phyloP scores from a whole-genome alignment of 2,329 filamentous ascomycete species.

The Chaetomium sp. region DNA sequence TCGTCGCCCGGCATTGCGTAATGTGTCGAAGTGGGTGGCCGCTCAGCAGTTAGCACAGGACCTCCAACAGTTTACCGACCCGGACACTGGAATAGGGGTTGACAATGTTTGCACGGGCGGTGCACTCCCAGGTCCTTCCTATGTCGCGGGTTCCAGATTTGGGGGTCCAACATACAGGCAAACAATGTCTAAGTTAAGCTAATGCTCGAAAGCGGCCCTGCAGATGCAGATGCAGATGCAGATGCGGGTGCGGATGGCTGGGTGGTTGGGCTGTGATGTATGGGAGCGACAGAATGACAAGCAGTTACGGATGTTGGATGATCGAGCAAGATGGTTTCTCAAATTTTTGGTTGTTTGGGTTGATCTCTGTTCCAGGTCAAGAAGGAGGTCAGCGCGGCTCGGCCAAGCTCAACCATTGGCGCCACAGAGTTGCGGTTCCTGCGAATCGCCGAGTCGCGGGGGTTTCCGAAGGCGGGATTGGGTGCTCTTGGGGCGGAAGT shows the following conservation, averaged over 20 bases:
- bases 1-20: slow-evolving; percentile 40
- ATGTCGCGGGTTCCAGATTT: slow-evolving; percentile 10
- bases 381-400: slow-evolving; percentile 19
- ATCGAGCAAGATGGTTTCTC: neutral
- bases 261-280: neutral
- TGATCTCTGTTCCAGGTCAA: slow-evolving; percentile 4
- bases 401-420: slow-evolving; percentile 22
- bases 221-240: slow-evolving; percentile 16
- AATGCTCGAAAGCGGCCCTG: slow-evolving; percentile 10
- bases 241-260: slow-evolving; percentile 12
- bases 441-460: slow-evolving; percentile 10
- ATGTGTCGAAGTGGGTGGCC: slow-evolving; percentile 5
- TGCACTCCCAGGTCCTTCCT: slow-evolving; percentile 11
- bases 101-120: slow-evolving; percentile 13
- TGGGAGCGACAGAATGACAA: neutral
- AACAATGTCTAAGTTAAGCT: slow-evolving; percentile 22
- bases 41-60: slow-evolving; percentile 10
- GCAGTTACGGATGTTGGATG: slow-evolving; percentile 4
- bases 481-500: neutral
- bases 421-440: slow-evolving; percentile 23
- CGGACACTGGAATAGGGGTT: neutral
- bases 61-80: neutral
- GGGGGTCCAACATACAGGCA: slow-evolving; percentile 25
- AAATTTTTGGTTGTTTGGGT: slow-evolving; percentile 13
- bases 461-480: neutral